Percentiles rank a stretch among this genome's conserved stretches.
phyloP scores from a whole-genome alignment of 805 yeast genomes.

The Sugiyamaella valdiviana region DNA sequence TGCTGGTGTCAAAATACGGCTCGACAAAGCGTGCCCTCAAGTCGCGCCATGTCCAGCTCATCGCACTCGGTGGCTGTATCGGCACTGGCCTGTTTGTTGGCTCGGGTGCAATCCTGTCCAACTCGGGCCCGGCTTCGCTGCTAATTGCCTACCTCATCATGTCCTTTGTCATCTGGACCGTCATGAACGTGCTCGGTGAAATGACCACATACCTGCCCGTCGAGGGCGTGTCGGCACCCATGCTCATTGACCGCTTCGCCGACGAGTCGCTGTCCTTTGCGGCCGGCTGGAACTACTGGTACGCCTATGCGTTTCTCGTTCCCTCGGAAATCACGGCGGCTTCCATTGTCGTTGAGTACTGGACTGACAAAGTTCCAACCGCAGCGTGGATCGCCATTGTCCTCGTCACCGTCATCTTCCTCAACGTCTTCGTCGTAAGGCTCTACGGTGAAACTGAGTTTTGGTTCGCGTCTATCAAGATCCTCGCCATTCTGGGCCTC shows the following conservation, averaged over 20 bases:
- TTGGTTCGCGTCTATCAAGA: conserved; percentile 58
- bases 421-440: conserved; percentile 44
- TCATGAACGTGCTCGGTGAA: conserved; percentile 56
- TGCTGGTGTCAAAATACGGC: conserved; percentile 8
- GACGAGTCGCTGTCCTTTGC: conserved; percentile 55
- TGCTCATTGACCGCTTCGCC: conserved; percentile 53
- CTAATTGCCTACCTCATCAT: conserved; percentile 57
- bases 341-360: conserved; percentile 39
- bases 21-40: conserved; percentile 35
- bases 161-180: conserved; percentile 57
- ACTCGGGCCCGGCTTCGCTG: conserved; percentile 70
- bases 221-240: conserved; percentile 59
- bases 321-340: conserved; percentile 44
- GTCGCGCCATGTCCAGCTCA: conserved; percentile 63
- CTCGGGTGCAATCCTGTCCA: conserved; percentile 52
- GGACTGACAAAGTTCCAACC: conserved; percentile 45
- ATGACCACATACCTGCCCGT: conserved; percentile 50
- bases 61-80: conserved; percentile 70
- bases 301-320: conserved; percentile 42
- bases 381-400: conserved; percentile 48
- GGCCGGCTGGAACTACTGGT: conserved; percentile 47
- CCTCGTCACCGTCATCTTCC: conserved; percentile 40
- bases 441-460: conserved; percentile 53
- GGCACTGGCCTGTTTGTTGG: conserved; percentile 78
- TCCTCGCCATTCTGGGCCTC: conserved; percentile 56